These are phyloP conservation scores for Crithidia bombi DNA, from an alignment of 208 protist species.

Conservation along the genomic window DNA sequence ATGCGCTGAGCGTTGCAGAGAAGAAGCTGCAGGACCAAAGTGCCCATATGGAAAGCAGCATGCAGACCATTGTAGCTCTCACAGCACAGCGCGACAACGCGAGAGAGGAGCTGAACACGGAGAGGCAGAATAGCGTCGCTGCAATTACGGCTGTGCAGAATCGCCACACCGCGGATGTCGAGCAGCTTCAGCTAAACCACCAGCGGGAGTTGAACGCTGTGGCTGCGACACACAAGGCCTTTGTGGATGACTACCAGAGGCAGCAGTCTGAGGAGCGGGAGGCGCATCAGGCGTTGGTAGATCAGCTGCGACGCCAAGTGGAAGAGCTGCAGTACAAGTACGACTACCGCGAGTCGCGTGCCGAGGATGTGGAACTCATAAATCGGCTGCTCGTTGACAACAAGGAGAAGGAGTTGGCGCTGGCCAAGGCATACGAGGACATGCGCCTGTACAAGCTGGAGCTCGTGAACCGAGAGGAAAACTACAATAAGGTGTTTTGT, in stretches of 20 bases:
- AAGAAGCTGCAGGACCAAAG: constrained; percentile 21
- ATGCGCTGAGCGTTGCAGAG: constrained; percentile 13
- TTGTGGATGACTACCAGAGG: constrained; percentile 55
- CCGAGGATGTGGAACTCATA: constrained; percentile 90
- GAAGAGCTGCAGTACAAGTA: constrained; percentile 89
- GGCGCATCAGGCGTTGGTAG: constrained; percentile 38
- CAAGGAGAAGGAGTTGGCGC: constrained; percentile 67
- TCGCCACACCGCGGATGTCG: constrained; percentile 33
- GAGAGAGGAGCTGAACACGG: constrained; percentile 26
- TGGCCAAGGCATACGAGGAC: constrained; percentile 86
- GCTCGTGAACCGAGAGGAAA: constrained; percentile 95
- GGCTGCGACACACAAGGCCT: constrained; percentile 40
- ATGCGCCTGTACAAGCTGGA: constrained; percentile 95
- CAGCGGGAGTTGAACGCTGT: constrained; percentile 35
- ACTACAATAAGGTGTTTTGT: constrained; percentile 94
- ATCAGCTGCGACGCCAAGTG: constrained; percentile 44
- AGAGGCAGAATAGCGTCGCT: constrained; percentile 29
- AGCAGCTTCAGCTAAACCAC: constrained; percentile 41
- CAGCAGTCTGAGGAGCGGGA: constrained; percentile 52
- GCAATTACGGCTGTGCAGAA: constrained; percentile 25
- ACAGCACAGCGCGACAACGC: constrained; percentile 34
- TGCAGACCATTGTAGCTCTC: constrained; percentile 25
- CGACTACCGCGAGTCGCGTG: constrained; percentile 88
- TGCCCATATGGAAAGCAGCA: constrained; percentile 6
- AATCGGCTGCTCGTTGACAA: constrained; percentile 85